These are phyloP conservation scores for Cystobasidium tubakii DNA, from an alignment of 768 basidiomycete genomes.

Conservation along the genomic window DNA sequence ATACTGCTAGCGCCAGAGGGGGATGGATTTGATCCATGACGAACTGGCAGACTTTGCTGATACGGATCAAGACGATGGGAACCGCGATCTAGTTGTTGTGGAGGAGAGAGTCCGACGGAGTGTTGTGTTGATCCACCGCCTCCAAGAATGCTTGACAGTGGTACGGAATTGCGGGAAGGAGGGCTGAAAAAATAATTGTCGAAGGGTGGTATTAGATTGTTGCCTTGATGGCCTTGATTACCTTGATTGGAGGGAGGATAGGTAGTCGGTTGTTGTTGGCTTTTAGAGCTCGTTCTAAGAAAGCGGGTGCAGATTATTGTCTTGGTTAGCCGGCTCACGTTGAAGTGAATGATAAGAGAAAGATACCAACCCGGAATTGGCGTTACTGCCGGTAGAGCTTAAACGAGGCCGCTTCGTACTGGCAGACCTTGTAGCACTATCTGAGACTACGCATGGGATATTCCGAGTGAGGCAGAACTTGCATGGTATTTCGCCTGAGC, in stretches of 20 bases:
- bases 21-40: not conserved
- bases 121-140: not conserved
- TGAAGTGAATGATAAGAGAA: not conserved
- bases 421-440: constrained; percentile 7
- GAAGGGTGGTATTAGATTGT: not conserved
- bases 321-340: not conserved
- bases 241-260: not conserved
- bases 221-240: too few species aligned
- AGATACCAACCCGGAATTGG: not conserved
- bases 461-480: not conserved
- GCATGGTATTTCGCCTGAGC: constrained; percentile 13
- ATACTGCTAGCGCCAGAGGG: constrained; percentile 1
- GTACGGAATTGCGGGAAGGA: not conserved
- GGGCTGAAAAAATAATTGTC: not conserved
- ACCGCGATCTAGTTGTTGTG: not conserved
- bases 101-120: not conserved
- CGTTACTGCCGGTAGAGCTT: not conserved
- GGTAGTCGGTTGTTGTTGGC: not conserved
- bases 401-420: not conserved
- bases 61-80: not conserved
- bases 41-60: not conserved
- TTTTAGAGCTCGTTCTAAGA: not conserved
- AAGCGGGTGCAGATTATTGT: not conserved
- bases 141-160: not conserved
- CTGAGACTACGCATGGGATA: constrained; percentile 4